Percentiles rank a stretch among this genome's conserved stretches.
Evolutionary conservation across 441 rosid genomes (phyloP).

Genomic region (Cnidoscolus chayamansa): DNA sequence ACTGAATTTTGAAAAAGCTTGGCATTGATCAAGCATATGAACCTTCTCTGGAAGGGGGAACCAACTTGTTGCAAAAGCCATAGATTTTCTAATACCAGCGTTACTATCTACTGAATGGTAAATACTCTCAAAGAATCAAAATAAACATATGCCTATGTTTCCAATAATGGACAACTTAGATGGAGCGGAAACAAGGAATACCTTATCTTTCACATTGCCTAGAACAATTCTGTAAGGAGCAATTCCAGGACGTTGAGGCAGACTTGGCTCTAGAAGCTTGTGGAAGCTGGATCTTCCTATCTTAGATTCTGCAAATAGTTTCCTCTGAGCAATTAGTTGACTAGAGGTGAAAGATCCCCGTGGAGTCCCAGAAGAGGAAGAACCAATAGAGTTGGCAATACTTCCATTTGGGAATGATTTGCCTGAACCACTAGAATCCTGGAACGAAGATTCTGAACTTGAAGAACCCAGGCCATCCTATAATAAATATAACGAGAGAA

Average conservation of each 20-base stretch:
- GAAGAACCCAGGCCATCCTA: conserved; percentile 47
- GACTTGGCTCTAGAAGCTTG: conserved; percentile 86
- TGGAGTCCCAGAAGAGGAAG: conserved; percentile 39
- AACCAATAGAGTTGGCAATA: conserved; percentile 37
- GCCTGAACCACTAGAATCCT: conserved; percentile 27
- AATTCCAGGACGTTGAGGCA: conserved; percentile 67
- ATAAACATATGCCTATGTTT: not conserved
- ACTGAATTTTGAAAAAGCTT: not conserved
- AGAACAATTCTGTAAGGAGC: conserved; percentile 92
- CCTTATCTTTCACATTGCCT: conserved; percentile 91
- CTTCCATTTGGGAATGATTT: conserved; percentile 47
- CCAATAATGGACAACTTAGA: conserved; percentile 12
- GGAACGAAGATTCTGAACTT: conserved; percentile 29
- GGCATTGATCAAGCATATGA: not conserved
- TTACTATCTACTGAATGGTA: not conserved
- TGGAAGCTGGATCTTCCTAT: conserved; percentile 90
- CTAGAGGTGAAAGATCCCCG: conserved; percentile 50
- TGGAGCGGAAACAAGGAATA: conserved; percentile 27
- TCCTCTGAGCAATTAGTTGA: conserved; percentile 64
- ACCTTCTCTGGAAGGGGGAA: not conserved
- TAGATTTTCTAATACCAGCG: not conserved
- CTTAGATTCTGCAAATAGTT: conserved; percentile 72
- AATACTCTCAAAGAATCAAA: not conserved
- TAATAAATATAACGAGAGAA: conserved; percentile 11
- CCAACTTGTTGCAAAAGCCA: not conserved